A percentile compares a stretch with the other conserved stretches of the same genome.
These are phyloP conservation scores for Murraya koenigii DNA, from an alignment of 345 rosid genomes.

Conservation along the genomic window DNA sequence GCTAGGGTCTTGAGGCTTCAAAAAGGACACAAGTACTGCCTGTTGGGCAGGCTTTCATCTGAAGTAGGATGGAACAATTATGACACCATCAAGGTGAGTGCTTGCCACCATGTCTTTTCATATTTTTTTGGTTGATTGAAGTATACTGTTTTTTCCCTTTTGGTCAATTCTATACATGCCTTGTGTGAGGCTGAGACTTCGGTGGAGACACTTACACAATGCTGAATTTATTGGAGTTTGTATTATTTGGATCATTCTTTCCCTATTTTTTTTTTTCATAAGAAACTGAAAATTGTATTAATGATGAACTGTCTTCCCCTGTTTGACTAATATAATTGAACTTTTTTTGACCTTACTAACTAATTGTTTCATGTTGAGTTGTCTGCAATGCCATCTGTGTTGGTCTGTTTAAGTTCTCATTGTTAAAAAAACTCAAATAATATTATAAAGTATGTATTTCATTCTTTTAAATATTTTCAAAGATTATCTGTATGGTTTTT, in stretches of 20 bases:
- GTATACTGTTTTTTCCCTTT: not conserved
- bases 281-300: too few species aligned
- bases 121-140: not conserved
- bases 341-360: not conserved
- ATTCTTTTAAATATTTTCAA: not conserved
- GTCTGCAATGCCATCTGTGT: not conserved
- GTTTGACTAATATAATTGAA: not conserved
- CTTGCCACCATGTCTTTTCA: not conserved
- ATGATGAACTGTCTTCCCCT: not conserved
- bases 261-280: not conserved
- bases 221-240: not conserved
- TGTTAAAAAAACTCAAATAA: not conserved
- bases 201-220: not conserved
- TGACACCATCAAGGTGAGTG: slow-evolving; percentile 71
- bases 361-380: not conserved
- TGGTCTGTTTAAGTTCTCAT: not conserved
- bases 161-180: not conserved
- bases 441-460: not conserved
- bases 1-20: slow-evolving; percentile 90
- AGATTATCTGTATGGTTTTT: not conserved
- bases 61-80: slow-evolving; percentile 91
- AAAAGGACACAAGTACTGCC: slow-evolving; percentile 78
- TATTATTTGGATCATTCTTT: not conserved
- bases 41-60: slow-evolving; percentile 74
- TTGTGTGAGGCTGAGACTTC: not conserved